Evolutionary conservation across 2,329 filamentous ascomycete species (phyloP).

Genomic region (Colletotrichum tanaceti): DNA sequence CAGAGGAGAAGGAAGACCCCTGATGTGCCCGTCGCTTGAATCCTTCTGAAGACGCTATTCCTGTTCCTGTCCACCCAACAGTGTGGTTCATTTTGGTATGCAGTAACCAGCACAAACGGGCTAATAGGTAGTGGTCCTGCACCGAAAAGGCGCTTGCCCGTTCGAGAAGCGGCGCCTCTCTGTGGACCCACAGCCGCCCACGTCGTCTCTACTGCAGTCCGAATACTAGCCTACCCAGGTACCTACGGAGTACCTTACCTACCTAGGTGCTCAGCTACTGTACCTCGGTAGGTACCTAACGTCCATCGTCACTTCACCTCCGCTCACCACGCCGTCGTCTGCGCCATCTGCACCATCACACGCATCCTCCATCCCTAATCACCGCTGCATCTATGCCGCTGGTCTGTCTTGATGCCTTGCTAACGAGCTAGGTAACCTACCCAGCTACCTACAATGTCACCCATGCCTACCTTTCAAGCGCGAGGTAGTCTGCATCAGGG

Average conservation of each 20-base stretch:
- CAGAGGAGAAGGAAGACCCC: neutral
- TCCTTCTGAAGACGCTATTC: conserved; percentile 6
- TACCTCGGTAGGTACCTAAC: no score
- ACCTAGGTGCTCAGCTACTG: no score
- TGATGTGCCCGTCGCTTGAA: conserved; percentile 17
- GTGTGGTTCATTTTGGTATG: neutral
- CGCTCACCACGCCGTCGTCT: conserved; percentile 22
- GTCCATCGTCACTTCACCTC: conserved; percentile 4
- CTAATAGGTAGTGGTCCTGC: neutral
- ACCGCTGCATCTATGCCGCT: conserved; percentile 12
- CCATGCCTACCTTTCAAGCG: neutral
- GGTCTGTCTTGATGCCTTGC: conserved; percentile 8
- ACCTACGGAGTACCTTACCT: no score
- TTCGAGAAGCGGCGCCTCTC: conserved; percentile 9
- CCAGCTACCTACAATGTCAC: neutral
- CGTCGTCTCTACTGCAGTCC: neutral
- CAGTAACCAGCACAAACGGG: neutral
- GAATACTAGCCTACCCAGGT: no score
- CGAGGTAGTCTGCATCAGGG: conserved; percentile 2
- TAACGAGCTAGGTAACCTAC: no score
- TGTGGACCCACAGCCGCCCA: conserved; percentile 17
- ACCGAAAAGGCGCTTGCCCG: conserved; percentile 16
- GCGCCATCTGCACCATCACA: neutral
- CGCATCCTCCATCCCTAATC: conserved; percentile 5
- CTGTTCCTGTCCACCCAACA: conserved; percentile 30